A percentile compares a stretch with the other conserved stretches of the same genome.
phyloP scores from a whole-genome alignment of 495 filamentous ascomycete species.

The Stereocaulon alpinum region DNA sequence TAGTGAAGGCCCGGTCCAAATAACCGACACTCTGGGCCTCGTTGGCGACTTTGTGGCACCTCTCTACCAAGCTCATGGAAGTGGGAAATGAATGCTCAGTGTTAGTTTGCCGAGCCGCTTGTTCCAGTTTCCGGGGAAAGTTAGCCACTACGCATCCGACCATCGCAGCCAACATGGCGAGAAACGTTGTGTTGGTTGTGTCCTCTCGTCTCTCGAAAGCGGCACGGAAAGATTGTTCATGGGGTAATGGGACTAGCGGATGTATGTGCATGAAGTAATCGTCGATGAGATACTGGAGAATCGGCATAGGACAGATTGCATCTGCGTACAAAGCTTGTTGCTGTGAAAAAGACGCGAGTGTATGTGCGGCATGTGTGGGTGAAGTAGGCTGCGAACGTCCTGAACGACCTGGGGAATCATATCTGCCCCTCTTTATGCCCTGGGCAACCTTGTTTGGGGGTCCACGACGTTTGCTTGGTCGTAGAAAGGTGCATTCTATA shows the following conservation, averaged over 20 bases:
- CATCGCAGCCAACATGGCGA: conserved; percentile 75
- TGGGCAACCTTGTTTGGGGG: conserved; percentile 82
- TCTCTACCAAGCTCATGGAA: conserved; percentile 58
- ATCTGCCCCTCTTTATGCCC: conserved; percentile 58
- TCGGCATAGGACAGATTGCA: conserved; percentile 58
- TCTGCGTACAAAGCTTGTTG: conserved; percentile 46
- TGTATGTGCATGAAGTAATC: conserved; percentile 90
- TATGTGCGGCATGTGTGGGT: conserved; percentile 32
- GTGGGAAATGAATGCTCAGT: conserved; percentile 51
- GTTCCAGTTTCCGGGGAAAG: conserved; percentile 65
- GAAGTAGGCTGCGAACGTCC: conserved; percentile 26
- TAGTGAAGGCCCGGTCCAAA: conserved; percentile 51
- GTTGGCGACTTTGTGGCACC: conserved; percentile 62
- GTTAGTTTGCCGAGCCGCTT: conserved; percentile 36
- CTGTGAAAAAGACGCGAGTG: conserved; percentile 36
- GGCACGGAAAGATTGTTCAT: conserved; percentile 72
- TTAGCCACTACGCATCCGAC: conserved; percentile 65
- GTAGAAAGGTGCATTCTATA: conserved; percentile 74
- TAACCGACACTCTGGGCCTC: conserved; percentile 62
- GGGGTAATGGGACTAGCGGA: conserved; percentile 74
- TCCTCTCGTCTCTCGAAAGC: conserved; percentile 64
- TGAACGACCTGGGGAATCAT: conserved; percentile 31
- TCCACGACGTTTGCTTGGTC: conserved; percentile 69
- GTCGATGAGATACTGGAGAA: conserved; percentile 60
- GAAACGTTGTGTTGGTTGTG: conserved; percentile 52